These are phyloP conservation scores for Beauveria rudraprayagi DNA, from an alignment of 2,329 filamentous ascomycete genomes.

Conservation along the genomic window DNA sequence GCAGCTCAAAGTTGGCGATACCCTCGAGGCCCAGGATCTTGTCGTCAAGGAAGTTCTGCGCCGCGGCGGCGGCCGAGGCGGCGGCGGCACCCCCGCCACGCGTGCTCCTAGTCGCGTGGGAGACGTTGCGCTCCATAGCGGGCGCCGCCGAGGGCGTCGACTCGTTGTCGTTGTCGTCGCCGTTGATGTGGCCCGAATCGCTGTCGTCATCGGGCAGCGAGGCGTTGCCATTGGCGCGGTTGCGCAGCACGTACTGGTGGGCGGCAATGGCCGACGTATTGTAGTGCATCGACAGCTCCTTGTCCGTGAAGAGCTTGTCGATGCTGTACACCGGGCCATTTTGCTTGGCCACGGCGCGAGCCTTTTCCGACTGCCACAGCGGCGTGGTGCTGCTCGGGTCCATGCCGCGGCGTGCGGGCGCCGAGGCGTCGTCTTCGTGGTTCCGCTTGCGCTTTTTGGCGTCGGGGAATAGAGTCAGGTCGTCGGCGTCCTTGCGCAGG, in stretches of 20 bases:
- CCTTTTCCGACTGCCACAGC: conserved; percentile 54
- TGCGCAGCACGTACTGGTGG: conserved; percentile 53
- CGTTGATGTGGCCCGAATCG: conserved; percentile 42
- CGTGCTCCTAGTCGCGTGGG: conserved; percentile 56
- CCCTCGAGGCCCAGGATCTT: conserved; percentile 53
- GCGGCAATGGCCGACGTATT: conserved; percentile 54
- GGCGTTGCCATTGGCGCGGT: conserved; percentile 42
- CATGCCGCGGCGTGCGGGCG: conserved; percentile 45
- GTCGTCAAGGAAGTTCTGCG: conserved; percentile 49
- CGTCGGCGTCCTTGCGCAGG: conserved; percentile 52
- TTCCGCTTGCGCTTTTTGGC: conserved; percentile 57
- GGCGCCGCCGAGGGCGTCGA: conserved; percentile 37
- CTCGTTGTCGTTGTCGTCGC: conserved; percentile 41
- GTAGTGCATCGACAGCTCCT: conserved; percentile 59
- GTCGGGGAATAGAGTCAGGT: conserved; percentile 46
- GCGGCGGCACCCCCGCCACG: conserved; percentile 31
- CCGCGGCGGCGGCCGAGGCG: conserved; percentile 13
- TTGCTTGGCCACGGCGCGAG: conserved; percentile 44
- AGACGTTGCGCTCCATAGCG: conserved; percentile 55
- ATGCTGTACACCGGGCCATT: conserved; percentile 56
- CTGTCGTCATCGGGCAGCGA: conserved; percentile 47
- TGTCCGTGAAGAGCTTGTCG: conserved; percentile 64
- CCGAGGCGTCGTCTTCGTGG: conserved; percentile 51
- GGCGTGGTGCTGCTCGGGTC: conserved; percentile 52
- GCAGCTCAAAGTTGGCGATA: conserved; percentile 50